phyloP scores from a whole-genome alignment of 2,329 filamentous ascomycete species.

The Leptographium wingfieldii region DNA sequence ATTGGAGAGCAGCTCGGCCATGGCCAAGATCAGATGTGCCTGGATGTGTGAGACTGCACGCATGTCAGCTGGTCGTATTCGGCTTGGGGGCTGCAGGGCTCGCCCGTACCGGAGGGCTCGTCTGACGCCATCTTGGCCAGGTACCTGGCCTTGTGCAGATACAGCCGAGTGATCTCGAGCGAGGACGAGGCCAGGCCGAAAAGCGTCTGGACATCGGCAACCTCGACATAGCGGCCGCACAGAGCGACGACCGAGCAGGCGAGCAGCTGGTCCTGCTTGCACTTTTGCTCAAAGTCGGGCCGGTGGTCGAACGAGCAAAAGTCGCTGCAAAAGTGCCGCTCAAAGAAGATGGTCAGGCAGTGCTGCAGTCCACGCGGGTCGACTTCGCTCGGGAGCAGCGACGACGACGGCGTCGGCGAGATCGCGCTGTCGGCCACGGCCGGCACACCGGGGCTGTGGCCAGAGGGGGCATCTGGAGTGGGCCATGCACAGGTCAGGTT shows the following conservation, averaged over 20 bases:
- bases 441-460: background rate
- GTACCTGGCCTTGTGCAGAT: conserved; percentile 1
- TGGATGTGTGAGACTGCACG: conserved; percentile 11
- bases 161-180: background rate
- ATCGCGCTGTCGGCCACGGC: background rate
- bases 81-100: background rate
- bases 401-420: background rate
- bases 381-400: background rate
- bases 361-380: conserved; percentile 1
- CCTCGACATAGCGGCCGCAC: conserved; percentile 8
- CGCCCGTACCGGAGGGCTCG: conserved; percentile 4
- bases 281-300: conserved; percentile 13
- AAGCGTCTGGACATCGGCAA: background rate
- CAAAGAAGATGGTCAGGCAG: conserved; percentile 11
- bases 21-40: conserved; percentile 11
- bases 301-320: conserved; percentile 14
- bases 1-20: conserved; percentile 13
- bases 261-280: conserved; percentile 7
- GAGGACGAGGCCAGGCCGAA: conserved; percentile 1
- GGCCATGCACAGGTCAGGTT: conserved; percentile 4
- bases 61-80: background rate
- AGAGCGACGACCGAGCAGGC: conserved; percentile 3
- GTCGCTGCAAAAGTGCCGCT: conserved; percentile 12
- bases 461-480: background rate
- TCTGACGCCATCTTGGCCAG: conserved; percentile 9